Evolutionary conservation across 2,329 filamentous ascomycete genomes (phyloP).

Genomic region (Pezicula carpinea): DNA sequence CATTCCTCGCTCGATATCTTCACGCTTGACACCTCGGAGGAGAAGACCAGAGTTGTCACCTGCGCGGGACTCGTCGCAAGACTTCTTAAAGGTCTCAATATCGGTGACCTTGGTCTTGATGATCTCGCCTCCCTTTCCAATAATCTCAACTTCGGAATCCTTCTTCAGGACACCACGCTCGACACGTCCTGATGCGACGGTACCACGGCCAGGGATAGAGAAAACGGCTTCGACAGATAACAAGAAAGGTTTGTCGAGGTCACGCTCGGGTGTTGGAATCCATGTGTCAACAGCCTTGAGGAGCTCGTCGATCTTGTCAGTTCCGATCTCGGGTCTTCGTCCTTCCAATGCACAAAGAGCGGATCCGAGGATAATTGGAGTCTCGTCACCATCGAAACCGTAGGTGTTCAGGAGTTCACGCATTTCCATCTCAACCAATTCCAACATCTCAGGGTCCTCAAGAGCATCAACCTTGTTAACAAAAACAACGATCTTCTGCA

Average conservation of each 20-base stretch:
- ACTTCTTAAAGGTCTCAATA: conserved; percentile 99
- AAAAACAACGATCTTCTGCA: conserved; percentile 97
- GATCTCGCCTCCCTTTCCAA: conserved; percentile 75
- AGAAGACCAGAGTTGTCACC: conserved; percentile 98
- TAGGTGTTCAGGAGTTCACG: conserved; percentile 89
- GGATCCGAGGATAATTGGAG: conserved; percentile 94
- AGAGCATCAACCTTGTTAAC: conserved; percentile 99
- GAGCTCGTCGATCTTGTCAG: conserved; percentile 84
- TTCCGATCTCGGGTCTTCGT: conserved; percentile 82
- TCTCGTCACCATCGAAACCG: conserved; percentile 97
- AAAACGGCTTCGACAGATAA: conserved; percentile 97
- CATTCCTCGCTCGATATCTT: conserved; percentile 94
- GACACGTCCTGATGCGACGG: conserved; percentile 93
- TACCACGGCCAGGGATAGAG: conserved; percentile 89
- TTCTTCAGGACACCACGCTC: conserved; percentile 93
- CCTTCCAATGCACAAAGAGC: conserved; percentile 90
- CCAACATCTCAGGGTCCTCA: conserved; percentile 98
- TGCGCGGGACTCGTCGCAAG: conserved; percentile 90
- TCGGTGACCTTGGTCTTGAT: conserved; percentile 99
- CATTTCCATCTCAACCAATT: conserved; percentile 99
- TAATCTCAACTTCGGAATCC: conserved; percentile 89
- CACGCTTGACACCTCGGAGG: conserved; percentile 90
- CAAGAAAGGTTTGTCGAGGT: conserved; percentile 96
- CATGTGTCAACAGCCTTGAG: conserved; percentile 85
- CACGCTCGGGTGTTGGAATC: conserved; percentile 93